Base-by-base conservation (phyloP, 2,329 filamentous ascomycete genomes). In the Colletotrichum sp. region DNA sequence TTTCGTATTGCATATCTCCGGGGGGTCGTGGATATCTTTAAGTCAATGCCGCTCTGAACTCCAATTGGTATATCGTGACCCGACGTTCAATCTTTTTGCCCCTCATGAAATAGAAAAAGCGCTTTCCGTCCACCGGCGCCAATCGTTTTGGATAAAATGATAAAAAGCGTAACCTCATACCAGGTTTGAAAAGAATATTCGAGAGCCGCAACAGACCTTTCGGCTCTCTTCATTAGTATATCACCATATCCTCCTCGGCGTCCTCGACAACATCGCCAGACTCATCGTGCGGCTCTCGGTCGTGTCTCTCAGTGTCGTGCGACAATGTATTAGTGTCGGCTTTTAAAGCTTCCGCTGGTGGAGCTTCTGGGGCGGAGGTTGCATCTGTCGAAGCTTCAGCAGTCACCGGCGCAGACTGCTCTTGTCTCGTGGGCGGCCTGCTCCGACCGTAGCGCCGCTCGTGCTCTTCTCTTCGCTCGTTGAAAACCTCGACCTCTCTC, bases 191-290 rank as follows among this genome's bases (percentile, higher is more conserved):
- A 52, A 52, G 43, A 21, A 21, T 52, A 52, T 7, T 52, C 12
- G 62, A 73, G 64, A 43, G 52, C 34, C 28, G 26, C 18, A 56
- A 69, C 18, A 61, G 14, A 30, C 8, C 36, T 3, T 52, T 7
- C 13, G 32, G 32, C 21, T 63, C 66, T 18, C 48, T 36, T 59
- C 21, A 61, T 90, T 87, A 98, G 86, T 98, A 98, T 75, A 98
- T 96, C 69, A 98, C 95, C 79, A 94, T 96, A 81, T 98, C 96
- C 86, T 98, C 96, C 75, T 95, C 95, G 70, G 94, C 94, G 83
- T 95, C 94, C 69, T 97, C 92, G 78, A 97, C 89, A 72, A 96
- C 93, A 80, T 96, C 94, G 69, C 92, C 94, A 66, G 90, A 89
- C 77, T 95, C 92, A 80, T 96, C 94, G 75, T 94, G 89, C 79